phyloP scores from a whole-genome alignment of 495 filamentous ascomycete genomes.

The Podospora australis region DNA sequence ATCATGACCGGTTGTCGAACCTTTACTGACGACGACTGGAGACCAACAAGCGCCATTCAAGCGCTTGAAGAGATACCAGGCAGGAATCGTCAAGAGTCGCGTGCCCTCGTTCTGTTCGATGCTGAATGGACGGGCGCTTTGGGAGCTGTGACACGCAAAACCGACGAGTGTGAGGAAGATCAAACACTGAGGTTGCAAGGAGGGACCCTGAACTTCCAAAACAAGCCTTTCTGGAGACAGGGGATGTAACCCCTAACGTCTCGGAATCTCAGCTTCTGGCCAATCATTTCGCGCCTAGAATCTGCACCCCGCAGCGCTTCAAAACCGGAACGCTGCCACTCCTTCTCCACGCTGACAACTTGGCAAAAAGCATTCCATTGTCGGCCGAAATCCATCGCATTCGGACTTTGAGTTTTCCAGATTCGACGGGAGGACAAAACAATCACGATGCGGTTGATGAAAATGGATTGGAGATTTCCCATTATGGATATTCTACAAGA shows the following conservation, averaged over 20 bases:
- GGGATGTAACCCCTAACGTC: constrained; percentile 6
- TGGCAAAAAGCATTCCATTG: too few relatives aligned
- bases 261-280: constrained; percentile 6
- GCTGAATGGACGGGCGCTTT: neutral
- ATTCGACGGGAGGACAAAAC: too few relatives aligned
- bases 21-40: too few relatives aligned
- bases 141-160: constrained; percentile 9
- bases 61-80: too few relatives aligned
- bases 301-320: constrained; percentile 11
- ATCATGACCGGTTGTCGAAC: too few relatives aligned
- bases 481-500: neutral
- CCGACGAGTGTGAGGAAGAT: constrained; percentile 16
- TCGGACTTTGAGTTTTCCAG: too few relatives aligned
- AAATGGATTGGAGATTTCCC: neutral
- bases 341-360: too few relatives aligned
- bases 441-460: too few relatives aligned
- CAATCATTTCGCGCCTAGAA: constrained; percentile 6
- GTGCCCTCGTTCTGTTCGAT: too few relatives aligned
- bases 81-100: too few relatives aligned
- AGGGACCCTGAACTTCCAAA: constrained; percentile 7
- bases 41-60: too few relatives aligned
- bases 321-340: constrained; percentile 13
- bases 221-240: neutral
- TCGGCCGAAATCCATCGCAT: too few relatives aligned
- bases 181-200: constrained; percentile 17